Percentiles rank a stretch among this genome's conserved stretches.
Evolutionary conservation across 2,329 filamentous ascomycete species (phyloP).

Genomic region (Alternaria sp.): DNA sequence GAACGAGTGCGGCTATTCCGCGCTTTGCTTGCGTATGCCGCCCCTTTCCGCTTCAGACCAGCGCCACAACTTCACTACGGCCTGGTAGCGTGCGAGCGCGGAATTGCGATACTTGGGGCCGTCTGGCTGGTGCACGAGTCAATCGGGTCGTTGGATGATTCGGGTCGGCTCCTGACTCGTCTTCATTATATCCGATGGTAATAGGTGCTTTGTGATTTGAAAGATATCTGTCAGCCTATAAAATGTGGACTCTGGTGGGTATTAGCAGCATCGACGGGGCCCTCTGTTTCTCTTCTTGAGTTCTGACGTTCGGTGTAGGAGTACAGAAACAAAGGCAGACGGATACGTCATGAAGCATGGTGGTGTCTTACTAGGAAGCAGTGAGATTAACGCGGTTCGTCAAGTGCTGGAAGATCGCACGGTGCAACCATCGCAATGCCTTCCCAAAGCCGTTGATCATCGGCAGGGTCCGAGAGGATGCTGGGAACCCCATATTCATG

Average conservation of each 20-base stretch:
- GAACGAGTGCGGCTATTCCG: conserved; percentile 8
- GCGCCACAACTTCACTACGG: conserved; percentile 1
- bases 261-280: conserved; percentile 2
- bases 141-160: conserved; percentile 8
- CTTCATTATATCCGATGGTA: conserved; percentile 9
- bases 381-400: conserved; percentile 6
- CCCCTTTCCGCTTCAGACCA: conserved; percentile 6
- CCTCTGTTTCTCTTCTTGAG: not conserved
- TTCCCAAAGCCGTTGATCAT: conserved; percentile 18
- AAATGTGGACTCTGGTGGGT: conserved; percentile 16
- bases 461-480: conserved; percentile 2
- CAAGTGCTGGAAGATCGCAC: not conserved
- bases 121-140: conserved; percentile 5
- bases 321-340: not conserved
- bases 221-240: conserved; percentile 2
- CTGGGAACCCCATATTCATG: conserved; percentile 11
- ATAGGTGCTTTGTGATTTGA: conserved; percentile 7
- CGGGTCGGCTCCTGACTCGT: conserved; percentile 10
- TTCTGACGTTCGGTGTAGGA: not conserved
- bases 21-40: not conserved
- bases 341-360: conserved; percentile 1
- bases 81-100: conserved; percentile 1
- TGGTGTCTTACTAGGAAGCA: not conserved
- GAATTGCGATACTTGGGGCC: not conserved
- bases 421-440: conserved; percentile 8